Percentiles rank a stretch among this genome's conserved stretches.
phyloP scores from a whole-genome alignment of 352 stramenopile species.

The Chrysophaeum taylorii region DNA sequence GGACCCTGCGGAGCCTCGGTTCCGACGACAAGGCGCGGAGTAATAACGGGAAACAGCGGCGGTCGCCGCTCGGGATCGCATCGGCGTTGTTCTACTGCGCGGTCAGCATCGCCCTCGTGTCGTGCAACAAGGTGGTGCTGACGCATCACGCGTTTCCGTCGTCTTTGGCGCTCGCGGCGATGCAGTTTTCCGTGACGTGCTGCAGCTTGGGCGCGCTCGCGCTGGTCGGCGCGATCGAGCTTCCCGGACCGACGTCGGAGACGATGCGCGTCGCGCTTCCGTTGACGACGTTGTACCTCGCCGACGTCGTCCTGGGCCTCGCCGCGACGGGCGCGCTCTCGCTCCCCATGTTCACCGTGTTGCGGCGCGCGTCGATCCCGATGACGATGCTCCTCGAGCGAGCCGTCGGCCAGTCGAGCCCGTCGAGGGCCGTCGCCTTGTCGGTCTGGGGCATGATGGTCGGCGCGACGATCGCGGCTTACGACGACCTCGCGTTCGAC shows the following conservation, averaged over 20 bases:
- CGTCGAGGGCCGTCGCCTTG: conserved; percentile 31
- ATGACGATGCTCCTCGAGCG: conserved; percentile 48
- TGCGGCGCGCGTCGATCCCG: conserved; percentile 41
- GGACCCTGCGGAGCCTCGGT: no score
- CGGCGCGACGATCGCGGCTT: conserved; percentile 41
- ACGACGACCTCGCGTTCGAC: conserved; percentile 45
- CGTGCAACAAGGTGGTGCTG: conserved; percentile 41
- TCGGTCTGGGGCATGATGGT: conserved; percentile 41
- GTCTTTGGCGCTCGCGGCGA: conserved; percentile 34
- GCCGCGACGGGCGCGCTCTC: conserved; percentile 39
- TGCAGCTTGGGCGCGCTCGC: conserved; percentile 22
- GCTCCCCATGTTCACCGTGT: conserved; percentile 44
- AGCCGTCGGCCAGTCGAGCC: conserved; percentile 34
- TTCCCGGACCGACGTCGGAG: conserved; percentile 18
- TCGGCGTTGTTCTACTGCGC: conserved; percentile 30
- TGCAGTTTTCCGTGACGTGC: conserved; percentile 31
- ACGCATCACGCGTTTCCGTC: conserved; percentile 40
- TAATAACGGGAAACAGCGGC: no score
- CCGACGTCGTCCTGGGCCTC: conserved; percentile 44
- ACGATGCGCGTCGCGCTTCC: conserved; percentile 34
- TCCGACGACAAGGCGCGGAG: no score
- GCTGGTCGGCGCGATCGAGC: conserved; percentile 24
- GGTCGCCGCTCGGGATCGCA: background rate
- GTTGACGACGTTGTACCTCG: conserved; percentile 40
- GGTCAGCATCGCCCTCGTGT: conserved; percentile 31